Evolutionary conservation across 2,329 filamentous ascomycete genomes (phyloP).

Genomic region (Shiraia sp.): DNA sequence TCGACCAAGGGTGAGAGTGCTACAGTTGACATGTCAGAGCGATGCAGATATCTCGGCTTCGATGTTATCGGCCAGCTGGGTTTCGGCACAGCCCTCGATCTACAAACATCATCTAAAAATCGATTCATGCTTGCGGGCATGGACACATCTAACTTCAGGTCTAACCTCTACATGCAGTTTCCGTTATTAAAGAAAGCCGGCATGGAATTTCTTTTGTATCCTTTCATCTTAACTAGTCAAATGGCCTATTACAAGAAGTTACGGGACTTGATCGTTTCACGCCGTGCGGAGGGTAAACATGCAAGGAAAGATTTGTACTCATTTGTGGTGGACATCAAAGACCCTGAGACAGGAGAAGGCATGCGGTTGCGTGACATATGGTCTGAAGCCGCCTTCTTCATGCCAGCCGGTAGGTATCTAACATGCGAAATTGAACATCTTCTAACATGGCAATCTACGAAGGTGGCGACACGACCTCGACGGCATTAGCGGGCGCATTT

Average conservation of each 20-base stretch:
- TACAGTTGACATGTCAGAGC: conserved; percentile 11
- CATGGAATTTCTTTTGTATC: conserved; percentile 9
- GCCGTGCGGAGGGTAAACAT: conserved; percentile 6
- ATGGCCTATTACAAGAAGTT: conserved; percentile 1
- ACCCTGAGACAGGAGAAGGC: conserved; percentile 40
- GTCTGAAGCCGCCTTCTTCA: conserved; percentile 16
- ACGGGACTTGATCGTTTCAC: conserved; percentile 6
- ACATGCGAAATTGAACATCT: too few relatives aligned
- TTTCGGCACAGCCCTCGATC: too few relatives aligned
- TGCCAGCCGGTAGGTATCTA: conserved; percentile 7
- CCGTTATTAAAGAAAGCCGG: conserved; percentile 7
- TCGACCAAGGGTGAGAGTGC: too few relatives aligned
- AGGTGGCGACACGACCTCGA: conserved; percentile 3
- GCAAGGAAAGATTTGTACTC: conserved; percentile 45
- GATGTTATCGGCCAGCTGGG: conserved; percentile 50
- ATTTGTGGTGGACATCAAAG: conserved; percentile 43
- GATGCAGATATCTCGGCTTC: conserved; percentile 20
- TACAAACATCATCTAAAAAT: too few relatives aligned
- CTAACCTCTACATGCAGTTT: conserved; percentile 16
- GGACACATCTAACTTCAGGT: conserved; percentile 14
- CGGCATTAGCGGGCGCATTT: conserved; percentile 11
- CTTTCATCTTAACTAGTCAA: conserved; percentile 8
- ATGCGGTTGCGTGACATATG: conserved; percentile 11
- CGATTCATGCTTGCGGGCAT: conserved; percentile 6
- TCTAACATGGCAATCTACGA: too few relatives aligned